Base-by-base conservation (phyloP, 2,329 filamentous ascomycete species). In the Trichoderma atroviride region DNA sequence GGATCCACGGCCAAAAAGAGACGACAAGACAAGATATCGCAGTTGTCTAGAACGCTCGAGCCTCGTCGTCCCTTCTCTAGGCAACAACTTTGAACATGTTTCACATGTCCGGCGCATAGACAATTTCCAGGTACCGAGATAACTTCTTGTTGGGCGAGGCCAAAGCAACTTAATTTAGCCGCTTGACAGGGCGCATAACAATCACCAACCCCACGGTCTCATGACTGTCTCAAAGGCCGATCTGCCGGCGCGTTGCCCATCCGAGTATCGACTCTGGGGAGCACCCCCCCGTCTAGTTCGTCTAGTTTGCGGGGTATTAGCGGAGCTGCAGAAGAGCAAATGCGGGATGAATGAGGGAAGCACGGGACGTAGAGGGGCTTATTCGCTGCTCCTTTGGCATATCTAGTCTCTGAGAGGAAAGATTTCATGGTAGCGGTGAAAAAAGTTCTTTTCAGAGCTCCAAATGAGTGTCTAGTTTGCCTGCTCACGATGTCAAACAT, bases 221-320 rank as follows among this genome's bases (percentile, higher is more conserved):
- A 67, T 67, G 64, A 67, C 64, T 67, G 19, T 59, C 43, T 33
- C 53, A 59, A 40, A 37, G 40, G 53, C 64, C 55, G 64, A 67
- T 67, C 64, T 67, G 64, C 64, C 64, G 55, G 55, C 11, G 29
- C 64, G 37, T 67, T 67, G 33, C 64, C 64, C 55, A 37, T 67
- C 64, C 37, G 6, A 43, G 64, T 22, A 67, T 67, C 64, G 29
- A 59, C 33, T 37, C 58, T 50, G 22, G 53, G 33, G n/a, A 50
- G n/a, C n/a, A n/a, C 11, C 43, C 37, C 27, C 29, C 27, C n/a
- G 37, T 58, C 24, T 67, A 47, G 52, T 67, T 67, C 29, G 37
- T 58, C 24, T 67, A 47, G 52, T 67, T 67, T 67, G 64, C 64
- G 64, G 64, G 64, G 64, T 59, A 64, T 56, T 43, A 52, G 64